phyloP scores from a whole-genome alignment of 129 eudicot genomes.

The Apium graveolens region DNA sequence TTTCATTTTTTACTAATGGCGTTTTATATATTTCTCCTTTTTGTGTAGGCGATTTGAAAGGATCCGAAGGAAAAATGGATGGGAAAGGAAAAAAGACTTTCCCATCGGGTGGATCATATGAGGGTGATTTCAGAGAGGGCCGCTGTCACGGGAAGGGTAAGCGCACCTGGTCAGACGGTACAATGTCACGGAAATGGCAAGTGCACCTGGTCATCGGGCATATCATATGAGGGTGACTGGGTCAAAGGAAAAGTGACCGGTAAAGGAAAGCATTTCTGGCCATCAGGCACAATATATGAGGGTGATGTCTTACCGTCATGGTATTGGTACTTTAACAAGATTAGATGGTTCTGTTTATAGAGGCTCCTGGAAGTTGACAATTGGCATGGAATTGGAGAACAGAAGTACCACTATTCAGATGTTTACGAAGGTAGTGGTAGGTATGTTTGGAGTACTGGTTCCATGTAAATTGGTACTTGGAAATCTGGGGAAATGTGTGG shows the following conservation, averaged over 20 bases:
- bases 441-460: slow-evolving; percentile 70
- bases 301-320: slow-evolving; percentile 89
- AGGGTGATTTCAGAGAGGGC: slow-evolving; percentile 63
- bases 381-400: slow-evolving; percentile 73
- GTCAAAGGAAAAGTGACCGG: slow-evolving; percentile 88
- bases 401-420: slow-evolving; percentile 64
- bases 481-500: slow-evolving; percentile 78
- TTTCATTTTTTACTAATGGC: no score
- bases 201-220: slow-evolving; percentile 45
- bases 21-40: no score
- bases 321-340: slow-evolving; percentile 52
- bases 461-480: slow-evolving; percentile 76
- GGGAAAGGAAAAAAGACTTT: no score
- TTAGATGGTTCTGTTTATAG: slow-evolving; percentile 62
- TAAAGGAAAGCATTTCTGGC: slow-evolving; percentile 62
- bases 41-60: slow-evolving; percentile 15
- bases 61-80: no score
- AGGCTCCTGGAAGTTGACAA: slow-evolving; percentile 76
- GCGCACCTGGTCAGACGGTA: slow-evolving; percentile 65
- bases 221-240: slow-evolving; percentile 90
- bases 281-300: slow-evolving; percentile 60
- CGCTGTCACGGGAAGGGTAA: slow-evolving; percentile 24
- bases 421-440: slow-evolving; percentile 83
- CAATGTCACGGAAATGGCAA: slow-evolving; percentile 31
- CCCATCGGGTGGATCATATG: no score